Evolutionary conservation across 441 rosid genomes (phyloP).

Genomic region (Populus hybrid): DNA sequence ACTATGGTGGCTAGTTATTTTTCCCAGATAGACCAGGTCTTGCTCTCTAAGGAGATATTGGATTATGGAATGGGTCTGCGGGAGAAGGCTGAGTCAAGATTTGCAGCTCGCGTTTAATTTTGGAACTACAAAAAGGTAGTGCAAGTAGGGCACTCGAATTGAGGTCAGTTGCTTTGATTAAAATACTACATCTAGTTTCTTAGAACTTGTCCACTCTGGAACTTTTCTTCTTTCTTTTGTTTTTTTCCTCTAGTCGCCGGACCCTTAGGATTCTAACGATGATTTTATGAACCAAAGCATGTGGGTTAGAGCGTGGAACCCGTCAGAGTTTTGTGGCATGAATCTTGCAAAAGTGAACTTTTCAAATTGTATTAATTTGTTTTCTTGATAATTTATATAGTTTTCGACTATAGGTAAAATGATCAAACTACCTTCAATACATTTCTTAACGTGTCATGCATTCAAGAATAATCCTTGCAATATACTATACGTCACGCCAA

Average conservation of each 20-base stretch:
- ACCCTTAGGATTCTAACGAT: not conserved
- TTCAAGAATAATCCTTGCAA: not conserved
- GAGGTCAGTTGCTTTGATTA: not conserved
- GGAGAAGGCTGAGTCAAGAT: slow-evolving; percentile 19
- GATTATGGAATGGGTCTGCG: not conserved
- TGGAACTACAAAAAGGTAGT: slow-evolving; percentile 7
- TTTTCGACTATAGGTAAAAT: not conserved
- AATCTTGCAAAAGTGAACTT: not conserved
- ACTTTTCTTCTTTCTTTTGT: not conserved
- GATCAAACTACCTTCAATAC: not conserved
- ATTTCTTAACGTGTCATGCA: not conserved
- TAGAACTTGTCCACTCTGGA: not conserved
- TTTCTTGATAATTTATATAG: not conserved
- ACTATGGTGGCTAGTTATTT: not conserved
- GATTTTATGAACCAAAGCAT: not conserved
- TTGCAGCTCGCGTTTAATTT: slow-evolving; percentile 22
- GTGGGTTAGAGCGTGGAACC: not conserved
- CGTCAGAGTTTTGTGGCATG: not conserved
- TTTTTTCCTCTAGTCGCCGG: not conserved
- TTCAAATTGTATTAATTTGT: not conserved
- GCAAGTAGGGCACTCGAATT: not conserved
- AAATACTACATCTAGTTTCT: not conserved
- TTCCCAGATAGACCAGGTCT: not conserved
- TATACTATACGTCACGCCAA: not conserved
- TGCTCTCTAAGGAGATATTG: not conserved